Evolutionary conservation across 1,284 basidiomycete genomes (phyloP).

Genomic region (Leccinum pachyderme): DNA sequence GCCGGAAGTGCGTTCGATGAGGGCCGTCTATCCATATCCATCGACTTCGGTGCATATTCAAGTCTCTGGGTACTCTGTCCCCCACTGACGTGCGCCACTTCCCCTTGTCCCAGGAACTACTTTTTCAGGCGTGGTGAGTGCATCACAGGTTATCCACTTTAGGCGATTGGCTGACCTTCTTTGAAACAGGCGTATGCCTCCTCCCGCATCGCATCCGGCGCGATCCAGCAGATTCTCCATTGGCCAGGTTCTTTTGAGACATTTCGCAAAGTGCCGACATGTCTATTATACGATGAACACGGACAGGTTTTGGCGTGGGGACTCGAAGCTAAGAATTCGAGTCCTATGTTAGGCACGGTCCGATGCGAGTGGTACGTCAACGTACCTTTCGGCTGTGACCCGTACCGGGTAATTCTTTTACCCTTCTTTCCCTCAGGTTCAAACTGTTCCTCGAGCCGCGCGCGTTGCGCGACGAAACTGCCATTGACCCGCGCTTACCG

Average conservation of each 20-base stretch:
- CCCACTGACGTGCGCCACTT: not conserved
- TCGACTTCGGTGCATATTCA: slow-evolving; percentile 68
- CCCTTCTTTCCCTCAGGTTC: slow-evolving; percentile 44
- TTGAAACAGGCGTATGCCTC: slow-evolving; percentile 67
- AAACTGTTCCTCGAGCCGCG: slow-evolving; percentile 80
- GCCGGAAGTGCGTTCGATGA: slow-evolving; percentile 40
- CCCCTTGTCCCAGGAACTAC: slow-evolving; percentile 57
- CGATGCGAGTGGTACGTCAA: slow-evolving; percentile 65
- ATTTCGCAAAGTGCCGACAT: slow-evolving; percentile 80
- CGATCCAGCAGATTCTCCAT: slow-evolving; percentile 72
- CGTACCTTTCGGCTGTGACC: not conserved
- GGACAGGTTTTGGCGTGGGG: slow-evolving; percentile 77
- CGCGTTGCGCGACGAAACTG: slow-evolving; percentile 64
- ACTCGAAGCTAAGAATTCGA: slow-evolving; percentile 74
- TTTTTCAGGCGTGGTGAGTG: slow-evolving; percentile 74
- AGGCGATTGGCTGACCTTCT: not conserved
- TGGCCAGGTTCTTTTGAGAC: slow-evolving; percentile 80
- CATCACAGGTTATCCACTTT: slow-evolving; percentile 9
- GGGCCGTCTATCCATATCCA: slow-evolving; percentile 70
- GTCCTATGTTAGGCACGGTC: slow-evolving; percentile 60
- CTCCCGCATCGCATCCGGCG: slow-evolving; percentile 73
- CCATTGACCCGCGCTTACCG: slow-evolving; percentile 72
- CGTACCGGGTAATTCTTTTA: not conserved
- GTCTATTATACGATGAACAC: slow-evolving; percentile 67
- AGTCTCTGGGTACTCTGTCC: not conserved